phyloP scores from a whole-genome alignment of 495 filamentous ascomycete species.

The Parathielavia appendiculata region DNA sequence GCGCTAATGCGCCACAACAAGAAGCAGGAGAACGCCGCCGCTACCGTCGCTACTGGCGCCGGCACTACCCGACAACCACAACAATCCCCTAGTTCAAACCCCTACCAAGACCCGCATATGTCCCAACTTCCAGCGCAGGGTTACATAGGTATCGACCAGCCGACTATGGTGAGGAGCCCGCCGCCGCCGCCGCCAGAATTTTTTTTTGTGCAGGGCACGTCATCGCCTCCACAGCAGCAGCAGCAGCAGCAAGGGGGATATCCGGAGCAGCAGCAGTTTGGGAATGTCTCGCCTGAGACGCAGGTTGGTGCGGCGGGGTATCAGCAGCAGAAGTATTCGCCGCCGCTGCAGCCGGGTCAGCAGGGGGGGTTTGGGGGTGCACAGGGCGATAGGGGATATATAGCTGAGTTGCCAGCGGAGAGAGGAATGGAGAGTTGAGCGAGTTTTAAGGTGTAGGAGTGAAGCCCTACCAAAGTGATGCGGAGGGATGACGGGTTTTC shows the following conservation, averaged over 20 bases:
- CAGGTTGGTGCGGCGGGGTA: neutral
- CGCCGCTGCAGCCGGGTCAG: neutral
- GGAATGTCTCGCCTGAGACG: constrained; percentile 10
- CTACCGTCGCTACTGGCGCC: constrained; percentile 1
- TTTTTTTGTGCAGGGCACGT: constrained; percentile 14
- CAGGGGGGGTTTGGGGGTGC: too few relatives aligned
- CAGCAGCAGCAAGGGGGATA: neutral
- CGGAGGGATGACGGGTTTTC: neutral
- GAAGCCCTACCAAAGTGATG: too few relatives aligned
- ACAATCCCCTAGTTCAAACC: neutral
- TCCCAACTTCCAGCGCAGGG: constrained; percentile 5
- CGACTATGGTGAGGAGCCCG: too few relatives aligned
- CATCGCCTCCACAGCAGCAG: constrained; percentile 14
- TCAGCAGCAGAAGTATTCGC: neutral
- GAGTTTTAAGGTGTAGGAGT: constrained; percentile 10
- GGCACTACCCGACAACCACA: neutral
- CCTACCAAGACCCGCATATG: constrained; percentile 11
- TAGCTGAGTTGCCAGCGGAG: constrained; percentile 24
- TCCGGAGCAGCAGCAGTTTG: constrained; percentile 2
- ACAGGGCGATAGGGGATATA: too few relatives aligned
- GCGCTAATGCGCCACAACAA: neutral
- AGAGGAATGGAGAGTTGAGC: constrained; percentile 25
- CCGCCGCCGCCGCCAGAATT: constrained; percentile 2
- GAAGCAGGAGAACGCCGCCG: constrained; percentile 3
- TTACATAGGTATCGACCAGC: too few relatives aligned